Evolutionary conservation across 768 basidiomycete genomes (phyloP).

Genomic region (Crepidotus variabilis): DNA sequence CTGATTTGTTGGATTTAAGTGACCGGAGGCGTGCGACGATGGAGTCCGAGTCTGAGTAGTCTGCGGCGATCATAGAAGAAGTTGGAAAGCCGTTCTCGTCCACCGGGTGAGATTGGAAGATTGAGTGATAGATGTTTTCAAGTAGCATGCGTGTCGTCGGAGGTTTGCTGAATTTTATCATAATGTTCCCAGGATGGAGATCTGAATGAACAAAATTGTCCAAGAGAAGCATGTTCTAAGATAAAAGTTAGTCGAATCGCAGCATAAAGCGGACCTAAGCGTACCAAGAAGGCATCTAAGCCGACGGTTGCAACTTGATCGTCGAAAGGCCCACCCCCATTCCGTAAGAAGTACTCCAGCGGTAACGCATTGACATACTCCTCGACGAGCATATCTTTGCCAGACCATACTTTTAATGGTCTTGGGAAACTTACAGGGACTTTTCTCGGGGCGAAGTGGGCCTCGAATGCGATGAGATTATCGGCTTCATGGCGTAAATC

Average conservation of each 20-base stretch:
- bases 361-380: conserved; percentile 93
- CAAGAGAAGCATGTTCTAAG: conserved; percentile 92
- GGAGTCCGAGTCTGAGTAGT: conserved; percentile 48
- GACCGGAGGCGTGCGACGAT: conserved; percentile 70
- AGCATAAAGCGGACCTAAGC: conserved; percentile 22
- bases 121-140: conserved; percentile 50
- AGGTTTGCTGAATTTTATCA: conserved; percentile 95
- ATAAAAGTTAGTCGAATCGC: conserved; percentile 3
- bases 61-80: conserved; percentile 25
- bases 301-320: conserved; percentile 88
- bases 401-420: conserved; percentile 80
- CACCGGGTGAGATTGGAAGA: conserved; percentile 35
- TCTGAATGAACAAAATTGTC: conserved; percentile 98
- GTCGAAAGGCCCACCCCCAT: conserved; percentile 92
- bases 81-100: conserved; percentile 21
- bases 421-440: conserved; percentile 88
- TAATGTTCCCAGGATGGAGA: conserved; percentile 92
- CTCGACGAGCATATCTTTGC: conserved; percentile 80
- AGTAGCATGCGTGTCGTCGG: conserved; percentile 65
- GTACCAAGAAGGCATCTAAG: conserved; percentile 89
- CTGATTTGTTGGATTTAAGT: conserved; percentile 51
- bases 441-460: conserved; percentile 76
- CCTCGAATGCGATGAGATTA: conserved; percentile 81
- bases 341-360: conserved; percentile 78
- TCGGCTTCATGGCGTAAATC: conserved; percentile 88